A percentile compares a stretch with the other conserved stretches of the same genome.
Evolutionary conservation across 2,329 filamentous ascomycete genomes (phyloP).

Genomic region (Zasmidium angulare): DNA sequence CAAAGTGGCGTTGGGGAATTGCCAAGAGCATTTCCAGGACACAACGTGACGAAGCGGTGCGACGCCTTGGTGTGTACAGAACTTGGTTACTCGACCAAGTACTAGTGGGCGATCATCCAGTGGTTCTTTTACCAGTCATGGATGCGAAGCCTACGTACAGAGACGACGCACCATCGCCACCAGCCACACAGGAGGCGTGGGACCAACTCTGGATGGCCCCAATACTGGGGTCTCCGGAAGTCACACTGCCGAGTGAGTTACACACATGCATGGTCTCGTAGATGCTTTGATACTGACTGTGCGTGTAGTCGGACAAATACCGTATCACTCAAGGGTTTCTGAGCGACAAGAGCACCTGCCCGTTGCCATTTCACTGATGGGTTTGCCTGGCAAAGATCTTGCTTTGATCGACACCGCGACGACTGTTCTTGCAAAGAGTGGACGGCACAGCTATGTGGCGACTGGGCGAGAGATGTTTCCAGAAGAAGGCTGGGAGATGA

Average conservation of each 20-base stretch:
- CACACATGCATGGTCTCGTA: background rate
- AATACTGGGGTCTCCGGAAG: slow-evolving; percentile 6
- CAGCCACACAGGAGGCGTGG: background rate
- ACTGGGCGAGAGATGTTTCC: background rate
- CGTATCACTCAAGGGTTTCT: background rate
- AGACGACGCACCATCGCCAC: background rate
- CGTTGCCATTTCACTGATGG: background rate
- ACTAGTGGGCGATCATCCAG: background rate
- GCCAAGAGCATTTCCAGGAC: background rate
- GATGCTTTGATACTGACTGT: background rate
- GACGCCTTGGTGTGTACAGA: slow-evolving; percentile 1
- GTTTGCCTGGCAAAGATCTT: background rate
- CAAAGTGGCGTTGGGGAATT: slow-evolving; percentile 1
- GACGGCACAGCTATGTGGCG: background rate
- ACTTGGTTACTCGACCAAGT: background rate
- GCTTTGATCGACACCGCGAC: background rate
- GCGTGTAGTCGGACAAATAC: slow-evolving; percentile 5
- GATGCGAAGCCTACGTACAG: slow-evolving; percentile 1
- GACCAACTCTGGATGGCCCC: slow-evolving; percentile 8
- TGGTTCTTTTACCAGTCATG: slow-evolving; percentile 4
- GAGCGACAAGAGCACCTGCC: background rate
- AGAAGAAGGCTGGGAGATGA: background rate
- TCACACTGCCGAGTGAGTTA: slow-evolving; percentile 2
- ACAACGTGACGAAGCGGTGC: background rate
- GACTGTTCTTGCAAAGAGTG: background rate